Conservation (phyloP, 495 filamentous ascomycete genomes). For the Neurospora sp. region DNA sequence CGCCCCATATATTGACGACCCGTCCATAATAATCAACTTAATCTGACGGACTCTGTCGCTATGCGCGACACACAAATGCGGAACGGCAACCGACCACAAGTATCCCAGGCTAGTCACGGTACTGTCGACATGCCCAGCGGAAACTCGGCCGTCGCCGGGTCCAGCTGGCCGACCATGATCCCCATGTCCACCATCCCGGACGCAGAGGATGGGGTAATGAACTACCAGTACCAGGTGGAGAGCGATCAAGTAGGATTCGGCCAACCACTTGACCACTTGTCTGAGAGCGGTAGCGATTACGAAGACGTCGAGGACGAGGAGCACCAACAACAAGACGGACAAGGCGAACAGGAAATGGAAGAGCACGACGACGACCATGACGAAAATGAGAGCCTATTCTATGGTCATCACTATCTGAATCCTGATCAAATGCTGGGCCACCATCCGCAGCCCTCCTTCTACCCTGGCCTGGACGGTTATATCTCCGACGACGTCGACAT, state of each 20-base stretch:
- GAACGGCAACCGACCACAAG: not conserved
- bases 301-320: conserved; percentile 13
- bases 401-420: not conserved
- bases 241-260: not conserved
- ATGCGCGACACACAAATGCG: not conserved
- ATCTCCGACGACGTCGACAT: conserved; percentile 13
- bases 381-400: not conserved
- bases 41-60: not conserved
- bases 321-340: conserved; percentile 8
- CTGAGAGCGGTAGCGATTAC: conserved; percentile 4
- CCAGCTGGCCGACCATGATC: not conserved
- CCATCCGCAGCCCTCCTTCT: not conserved
- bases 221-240: not conserved
- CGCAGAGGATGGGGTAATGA: not conserved
- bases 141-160: not conserved
- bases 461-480: conserved; percentile 6
- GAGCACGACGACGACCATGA: conserved; percentile 11
- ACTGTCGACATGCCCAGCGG: not conserved
- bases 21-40: not conserved
- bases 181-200: not conserved
- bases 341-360: conserved; percentile 14
- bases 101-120: not conserved
- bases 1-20: not conserved
- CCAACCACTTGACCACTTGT: not conserved
- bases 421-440: not conserved